A percentile compares a stretch with the other conserved stretches of the same genome.
phyloP scores from a whole-genome alignment of 768 basidiomycete species.

The Gymnopilus dilepis region DNA sequence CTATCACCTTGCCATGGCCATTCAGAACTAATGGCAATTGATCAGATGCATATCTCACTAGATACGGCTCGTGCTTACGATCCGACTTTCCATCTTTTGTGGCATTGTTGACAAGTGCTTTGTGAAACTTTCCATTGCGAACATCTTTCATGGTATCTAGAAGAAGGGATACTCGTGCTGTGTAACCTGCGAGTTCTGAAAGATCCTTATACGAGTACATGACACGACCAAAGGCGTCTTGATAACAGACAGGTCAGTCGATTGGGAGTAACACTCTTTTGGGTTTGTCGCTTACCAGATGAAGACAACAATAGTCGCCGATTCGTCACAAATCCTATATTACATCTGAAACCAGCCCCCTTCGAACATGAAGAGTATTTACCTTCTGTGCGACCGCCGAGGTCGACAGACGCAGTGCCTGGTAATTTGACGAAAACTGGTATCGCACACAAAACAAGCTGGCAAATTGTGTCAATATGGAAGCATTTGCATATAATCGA shows the following conservation, averaged over 20 bases:
- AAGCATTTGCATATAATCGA: too few species aligned
- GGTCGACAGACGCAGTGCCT: constrained; percentile 66
- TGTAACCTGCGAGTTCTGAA: constrained; percentile 95
- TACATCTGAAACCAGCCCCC: neutral
- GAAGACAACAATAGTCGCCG: constrained; percentile 86
- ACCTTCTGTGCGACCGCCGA: constrained; percentile 93
- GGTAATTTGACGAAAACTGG: constrained; percentile 92
- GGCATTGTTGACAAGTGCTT: constrained; percentile 81
- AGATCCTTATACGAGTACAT: constrained; percentile 99
- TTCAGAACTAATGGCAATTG: constrained; percentile 68
- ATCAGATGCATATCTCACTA: too few species aligned
- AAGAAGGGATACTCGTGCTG: constrained; percentile 85
- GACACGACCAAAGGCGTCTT: constrained; percentile 92
- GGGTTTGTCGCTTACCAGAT: constrained; percentile 53
- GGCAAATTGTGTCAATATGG: constrained; percentile 2
- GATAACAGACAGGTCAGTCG: constrained; percentile 3
- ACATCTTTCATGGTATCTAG: constrained; percentile 93
- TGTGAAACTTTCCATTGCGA: constrained; percentile 83
- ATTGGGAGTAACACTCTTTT: neutral
- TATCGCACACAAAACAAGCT: constrained; percentile 89
- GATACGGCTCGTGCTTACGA: too few species aligned
- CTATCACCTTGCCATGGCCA: constrained; percentile 78
- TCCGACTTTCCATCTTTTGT: constrained; percentile 73
- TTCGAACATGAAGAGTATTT: constrained; percentile 1
- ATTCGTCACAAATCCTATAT: constrained; percentile 94